Conservation (phyloP, 2,329 filamentous ascomycete genomes). For the Nemania abortiva region DNA sequence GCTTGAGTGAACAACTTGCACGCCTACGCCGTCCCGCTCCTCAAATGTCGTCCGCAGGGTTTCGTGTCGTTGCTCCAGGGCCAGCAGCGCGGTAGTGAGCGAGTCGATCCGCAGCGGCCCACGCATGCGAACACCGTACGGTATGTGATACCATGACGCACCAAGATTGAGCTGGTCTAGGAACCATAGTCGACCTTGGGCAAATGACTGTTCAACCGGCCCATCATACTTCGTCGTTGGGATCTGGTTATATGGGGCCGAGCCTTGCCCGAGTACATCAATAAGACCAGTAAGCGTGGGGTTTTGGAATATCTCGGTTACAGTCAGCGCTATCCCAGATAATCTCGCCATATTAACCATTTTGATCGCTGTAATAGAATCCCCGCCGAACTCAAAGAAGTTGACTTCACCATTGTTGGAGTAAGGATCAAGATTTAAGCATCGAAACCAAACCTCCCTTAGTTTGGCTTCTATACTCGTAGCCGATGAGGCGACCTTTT, state of each 20-base stretch:
- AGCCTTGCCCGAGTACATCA: conserved; percentile 7
- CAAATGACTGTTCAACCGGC: conserved; percentile 31
- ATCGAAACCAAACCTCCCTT: conserved; percentile 21
- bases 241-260: conserved; percentile 11
- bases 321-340: conserved; percentile 20
- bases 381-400: conserved; percentile 28
- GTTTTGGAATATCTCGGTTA: conserved; percentile 30
- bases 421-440: conserved; percentile 18
- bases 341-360: conserved; percentile 32
- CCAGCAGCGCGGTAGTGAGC: conserved; percentile 21
- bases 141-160: conserved; percentile 26
- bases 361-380: conserved; percentile 27
- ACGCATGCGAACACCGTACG: conserved; percentile 23
- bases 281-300: conserved; percentile 24
- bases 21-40: conserved; percentile 23
- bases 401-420: conserved; percentile 5
- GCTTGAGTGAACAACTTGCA: conserved; percentile 28
- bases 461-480: conserved; percentile 25
- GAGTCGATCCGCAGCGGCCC: conserved; percentile 20
- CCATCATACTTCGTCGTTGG: conserved; percentile 16
- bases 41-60: conserved; percentile 30
- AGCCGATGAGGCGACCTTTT: conserved; percentile 8
- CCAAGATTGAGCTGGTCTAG: conserved; percentile 23
- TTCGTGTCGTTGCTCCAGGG: conserved; percentile 27
- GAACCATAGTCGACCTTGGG: conserved; percentile 31